Conservation (phyloP, 768 basidiomycete species). For the Naganishia vaughanmartiniae region DNA sequence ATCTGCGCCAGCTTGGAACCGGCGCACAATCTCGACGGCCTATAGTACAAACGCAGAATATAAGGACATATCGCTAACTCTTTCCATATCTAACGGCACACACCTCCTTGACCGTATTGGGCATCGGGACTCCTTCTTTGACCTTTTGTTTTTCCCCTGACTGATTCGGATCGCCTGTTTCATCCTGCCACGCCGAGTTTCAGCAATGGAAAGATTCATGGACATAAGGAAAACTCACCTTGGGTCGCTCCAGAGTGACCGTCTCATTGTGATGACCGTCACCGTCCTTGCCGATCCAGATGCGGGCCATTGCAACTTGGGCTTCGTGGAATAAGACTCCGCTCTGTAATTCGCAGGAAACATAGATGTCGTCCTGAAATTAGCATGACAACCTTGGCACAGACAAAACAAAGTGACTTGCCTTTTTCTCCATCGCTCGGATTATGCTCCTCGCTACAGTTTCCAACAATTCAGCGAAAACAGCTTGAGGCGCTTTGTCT, state of each 20-base stretch:
- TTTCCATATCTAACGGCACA: not conserved
- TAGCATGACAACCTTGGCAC: not conserved
- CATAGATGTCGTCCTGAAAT: not conserved
- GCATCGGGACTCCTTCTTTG: conserved; percentile 67
- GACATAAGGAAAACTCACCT: conserved; percentile 33
- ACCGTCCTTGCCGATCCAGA: conserved; percentile 46
- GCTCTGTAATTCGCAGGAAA: conserved; percentile 52
- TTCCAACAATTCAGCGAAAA: not conserved
- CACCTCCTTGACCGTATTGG: conserved; percentile 61
- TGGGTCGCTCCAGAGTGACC: conserved; percentile 61
- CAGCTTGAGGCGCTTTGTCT: not conserved
- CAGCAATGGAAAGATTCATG: not conserved
- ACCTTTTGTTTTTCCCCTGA: conserved; percentile 59
- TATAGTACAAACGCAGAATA: not conserved
- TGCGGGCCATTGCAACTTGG: conserved; percentile 67
- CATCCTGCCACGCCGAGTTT: conserved; percentile 35
- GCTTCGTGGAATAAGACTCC: conserved; percentile 81
- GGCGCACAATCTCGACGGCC: conserved; percentile 65
- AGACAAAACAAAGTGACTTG: conserved; percentile 32
- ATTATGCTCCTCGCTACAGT: conserved; percentile 58
- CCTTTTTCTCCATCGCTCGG: conserved; percentile 63
- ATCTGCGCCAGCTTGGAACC: conserved; percentile 68
- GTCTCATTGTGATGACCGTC: conserved; percentile 59
- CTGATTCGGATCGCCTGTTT: conserved; percentile 56
- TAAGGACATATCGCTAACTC: conserved; percentile 9